phyloP scores from a whole-genome alignment of 768 basidiomycete genomes.

The Collybia nuda region DNA sequence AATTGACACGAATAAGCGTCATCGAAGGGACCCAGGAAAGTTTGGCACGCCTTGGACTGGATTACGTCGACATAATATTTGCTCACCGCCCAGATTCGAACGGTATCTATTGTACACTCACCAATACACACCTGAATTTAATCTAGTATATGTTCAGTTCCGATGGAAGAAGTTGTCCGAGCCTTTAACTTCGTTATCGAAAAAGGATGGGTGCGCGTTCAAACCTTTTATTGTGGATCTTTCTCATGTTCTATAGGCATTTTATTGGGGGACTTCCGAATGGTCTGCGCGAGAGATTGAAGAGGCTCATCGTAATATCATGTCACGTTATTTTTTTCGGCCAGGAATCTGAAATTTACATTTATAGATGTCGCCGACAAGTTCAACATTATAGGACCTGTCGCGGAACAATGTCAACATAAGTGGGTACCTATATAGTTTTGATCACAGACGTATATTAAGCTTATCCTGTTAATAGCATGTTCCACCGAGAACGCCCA shows the following conservation, averaged over 20 bases:
- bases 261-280: constrained; percentile 73
- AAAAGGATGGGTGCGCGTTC: constrained; percentile 53
- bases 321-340: neutral
- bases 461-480: constrained; percentile 34
- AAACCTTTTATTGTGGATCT: neutral
- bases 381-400: constrained; percentile 66
- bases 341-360: neutral
- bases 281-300: constrained; percentile 66
- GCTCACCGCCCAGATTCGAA: constrained; percentile 67
- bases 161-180: constrained; percentile 78
- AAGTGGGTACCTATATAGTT: constrained; percentile 36
- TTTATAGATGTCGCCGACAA: constrained; percentile 61
- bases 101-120: constrained; percentile 28
- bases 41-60: constrained; percentile 67
- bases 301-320: constrained; percentile 44
- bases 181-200: constrained; percentile 81
- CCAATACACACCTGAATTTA: neutral
- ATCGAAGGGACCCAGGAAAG: constrained; percentile 73
- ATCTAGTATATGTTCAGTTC: constrained; percentile 29
- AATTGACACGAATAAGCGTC: constrained; percentile 37
- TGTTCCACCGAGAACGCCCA: constrained; percentile 79
- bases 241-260: constrained; percentile 35
- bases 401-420: constrained; percentile 78
- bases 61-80: constrained; percentile 74
- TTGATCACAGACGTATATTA: neutral